phyloP scores from a whole-genome alignment of 345 rosid genomes.

The Camelina hispida region DNA sequence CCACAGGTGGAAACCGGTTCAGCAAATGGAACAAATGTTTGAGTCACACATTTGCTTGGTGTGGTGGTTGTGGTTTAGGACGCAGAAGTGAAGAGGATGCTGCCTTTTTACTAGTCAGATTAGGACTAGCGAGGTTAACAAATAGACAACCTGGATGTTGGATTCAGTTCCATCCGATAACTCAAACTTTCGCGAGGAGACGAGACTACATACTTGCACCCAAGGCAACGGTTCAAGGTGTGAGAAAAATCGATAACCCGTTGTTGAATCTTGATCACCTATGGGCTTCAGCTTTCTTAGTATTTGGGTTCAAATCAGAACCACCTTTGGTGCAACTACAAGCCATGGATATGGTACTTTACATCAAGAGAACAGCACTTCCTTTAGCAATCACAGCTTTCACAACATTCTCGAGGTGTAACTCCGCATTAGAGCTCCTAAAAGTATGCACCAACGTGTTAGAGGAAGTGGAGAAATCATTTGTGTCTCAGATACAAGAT shows the following conservation, averaged over 20 bases:
- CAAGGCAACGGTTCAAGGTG: conserved; percentile 68
- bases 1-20: conserved; percentile 58
- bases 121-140: conserved; percentile 71
- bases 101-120: conserved; percentile 65
- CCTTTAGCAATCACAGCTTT: conserved; percentile 85
- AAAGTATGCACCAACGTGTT: conserved; percentile 89
- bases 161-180: conserved; percentile 83
- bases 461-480: conserved; percentile 92
- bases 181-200: conserved; percentile 65
- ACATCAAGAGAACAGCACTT: conserved; percentile 79
- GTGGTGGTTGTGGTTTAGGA: conserved; percentile 70
- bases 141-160: conserved; percentile 68
- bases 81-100: conserved; percentile 82
- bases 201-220: conserved; percentile 63
- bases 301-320: conserved; percentile 87
- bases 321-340: conserved; percentile 78
- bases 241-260: conserved; percentile 60
- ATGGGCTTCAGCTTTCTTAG: conserved; percentile 93
- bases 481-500: conserved; percentile 84
- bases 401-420: conserved; percentile 84
- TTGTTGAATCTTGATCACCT: conserved; percentile 67
- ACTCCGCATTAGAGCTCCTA: conserved; percentile 78
- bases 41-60: conserved; percentile 59
- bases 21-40: conserved; percentile 68
- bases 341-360: conserved; percentile 74